Percentiles rank a stretch among this genome's conserved stretches.
Evolutionary conservation across 495 filamentous ascomycete species (phyloP).

Genomic region (Talaromyces stipitatus): DNA sequence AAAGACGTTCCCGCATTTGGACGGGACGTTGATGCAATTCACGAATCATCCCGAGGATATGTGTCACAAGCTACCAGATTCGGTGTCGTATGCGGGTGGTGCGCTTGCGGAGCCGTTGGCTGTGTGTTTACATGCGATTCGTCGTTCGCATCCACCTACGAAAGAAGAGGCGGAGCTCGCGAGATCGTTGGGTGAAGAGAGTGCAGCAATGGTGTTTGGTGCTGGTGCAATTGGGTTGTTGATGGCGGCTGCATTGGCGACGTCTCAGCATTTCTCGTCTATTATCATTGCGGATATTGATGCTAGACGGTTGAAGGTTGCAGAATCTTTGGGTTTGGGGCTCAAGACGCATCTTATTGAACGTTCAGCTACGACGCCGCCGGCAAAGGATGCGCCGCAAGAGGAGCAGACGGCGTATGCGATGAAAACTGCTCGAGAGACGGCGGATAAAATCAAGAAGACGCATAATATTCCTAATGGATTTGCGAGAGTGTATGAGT

Average conservation of each 20-base stretch:
- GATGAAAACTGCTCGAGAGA: conserved; percentile 28
- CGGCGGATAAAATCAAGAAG: conserved; percentile 33
- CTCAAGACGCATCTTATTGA: conserved; percentile 56
- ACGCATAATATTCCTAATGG: conserved; percentile 49
- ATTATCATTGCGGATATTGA: conserved; percentile 80
- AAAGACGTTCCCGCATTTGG: conserved; percentile 68
- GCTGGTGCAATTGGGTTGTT: conserved; percentile 76
- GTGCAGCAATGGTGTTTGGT: conserved; percentile 66
- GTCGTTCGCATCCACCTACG: conserved; percentile 48
- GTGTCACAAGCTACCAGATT: conserved; percentile 50
- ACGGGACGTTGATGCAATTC: conserved; percentile 74
- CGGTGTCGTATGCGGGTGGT: conserved; percentile 57
- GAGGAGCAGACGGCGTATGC: conserved; percentile 33
- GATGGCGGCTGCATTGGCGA: conserved; percentile 52
- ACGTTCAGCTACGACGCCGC: conserved; percentile 26
- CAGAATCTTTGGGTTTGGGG: conserved; percentile 60
- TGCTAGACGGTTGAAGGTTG: conserved; percentile 61
- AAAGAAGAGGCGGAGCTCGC: conserved; percentile 19
- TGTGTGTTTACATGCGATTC: conserved; percentile 69
- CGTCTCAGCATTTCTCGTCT: conserved; percentile 59
- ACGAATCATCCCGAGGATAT: conserved; percentile 64
- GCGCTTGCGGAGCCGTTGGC: conserved; percentile 73
- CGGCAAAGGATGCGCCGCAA: conserved; percentile 28
- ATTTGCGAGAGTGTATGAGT: conserved; percentile 79
- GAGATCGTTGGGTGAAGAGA: conserved; percentile 16